A percentile compares a stretch with the other conserved stretches of the same genome.
phyloP scores from a whole-genome alignment of 352 stramenopile species.

The Globisporangium mamillatum region DNA sequence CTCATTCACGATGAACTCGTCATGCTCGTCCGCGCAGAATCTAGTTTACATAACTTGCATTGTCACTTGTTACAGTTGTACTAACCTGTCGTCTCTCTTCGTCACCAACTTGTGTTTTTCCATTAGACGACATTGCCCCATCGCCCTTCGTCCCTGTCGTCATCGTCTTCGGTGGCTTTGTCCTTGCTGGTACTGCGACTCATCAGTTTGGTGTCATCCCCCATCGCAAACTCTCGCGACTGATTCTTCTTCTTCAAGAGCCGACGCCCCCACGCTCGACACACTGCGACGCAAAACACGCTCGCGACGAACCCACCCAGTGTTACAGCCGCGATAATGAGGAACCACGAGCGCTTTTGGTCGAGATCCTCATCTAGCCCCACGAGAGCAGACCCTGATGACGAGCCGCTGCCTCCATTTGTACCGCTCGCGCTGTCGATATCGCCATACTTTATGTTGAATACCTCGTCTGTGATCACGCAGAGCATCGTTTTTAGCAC shows the following conservation, averaged over 20 bases:
- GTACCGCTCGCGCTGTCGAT: conserved; percentile 13
- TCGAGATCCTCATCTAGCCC: conserved; percentile 23
- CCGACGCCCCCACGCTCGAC: background rate
- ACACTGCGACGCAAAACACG: conserved; percentile 10
- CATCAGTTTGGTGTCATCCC: background rate
- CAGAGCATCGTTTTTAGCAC: conserved; percentile 45
- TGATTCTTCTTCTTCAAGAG: background rate
- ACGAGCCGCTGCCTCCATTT: conserved; percentile 7
- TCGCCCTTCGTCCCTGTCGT: background rate
- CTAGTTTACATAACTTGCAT: background rate
- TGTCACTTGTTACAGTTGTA: background rate
- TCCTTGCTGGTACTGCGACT: background rate
- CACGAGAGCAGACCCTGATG: background rate
- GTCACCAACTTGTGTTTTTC: background rate
- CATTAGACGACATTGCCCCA: conserved; percentile 3
- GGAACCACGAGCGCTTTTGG: conserved; percentile 34
- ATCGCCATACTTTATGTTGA: conserved; percentile 32
- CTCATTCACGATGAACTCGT: background rate
- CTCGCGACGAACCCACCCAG: conserved; percentile 23
- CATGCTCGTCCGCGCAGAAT: background rate
- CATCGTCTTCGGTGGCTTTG: background rate
- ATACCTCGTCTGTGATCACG: conserved; percentile 35
- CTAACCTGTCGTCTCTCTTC: background rate
- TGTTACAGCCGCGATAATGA: conserved; percentile 21
- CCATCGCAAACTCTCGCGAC: background rate